phyloP scores from a whole-genome alignment of 164 flowering plant species.

The Akebia trifoliata region DNA sequence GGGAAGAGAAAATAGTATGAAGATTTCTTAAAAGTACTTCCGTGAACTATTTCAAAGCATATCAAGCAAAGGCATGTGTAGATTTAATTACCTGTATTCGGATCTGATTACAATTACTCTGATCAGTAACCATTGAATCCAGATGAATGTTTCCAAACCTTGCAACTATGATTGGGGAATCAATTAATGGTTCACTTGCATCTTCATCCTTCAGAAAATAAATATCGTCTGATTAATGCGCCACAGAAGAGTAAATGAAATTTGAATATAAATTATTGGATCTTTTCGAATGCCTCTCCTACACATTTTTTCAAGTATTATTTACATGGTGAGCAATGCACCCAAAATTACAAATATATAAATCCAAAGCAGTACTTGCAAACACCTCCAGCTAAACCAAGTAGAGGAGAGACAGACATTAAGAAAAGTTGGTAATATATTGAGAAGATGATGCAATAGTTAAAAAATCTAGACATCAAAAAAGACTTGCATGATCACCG shows the following conservation, averaged over 20 bases:
- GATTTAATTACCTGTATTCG: conserved; percentile 53
- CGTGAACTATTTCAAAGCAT: background rate
- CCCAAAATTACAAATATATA: too few relatives aligned
- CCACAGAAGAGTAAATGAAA: background rate
- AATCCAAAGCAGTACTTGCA: too few relatives aligned
- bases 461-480: too few relatives aligned
- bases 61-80: conserved; percentile 4
- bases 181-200: conserved; percentile 24
- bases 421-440: too few relatives aligned
- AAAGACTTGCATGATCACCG: too few relatives aligned
- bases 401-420: too few relatives aligned
- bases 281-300: too few relatives aligned
- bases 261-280: too few relatives aligned
- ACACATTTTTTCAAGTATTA: too few relatives aligned
- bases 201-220: conserved; percentile 45
- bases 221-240: background rate
- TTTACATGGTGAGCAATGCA: too few relatives aligned
- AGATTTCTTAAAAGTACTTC: background rate
- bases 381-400: too few relatives aligned
- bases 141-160: conserved; percentile 53
- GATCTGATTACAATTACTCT: conserved; percentile 45
- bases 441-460: too few relatives aligned
- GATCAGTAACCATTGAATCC: conserved; percentile 45
- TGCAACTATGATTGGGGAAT: conserved; percentile 47
- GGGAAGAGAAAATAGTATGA: background rate